phyloP scores from a whole-genome alignment of 306 rosid genomes.

The Mimosa pudica region DNA sequence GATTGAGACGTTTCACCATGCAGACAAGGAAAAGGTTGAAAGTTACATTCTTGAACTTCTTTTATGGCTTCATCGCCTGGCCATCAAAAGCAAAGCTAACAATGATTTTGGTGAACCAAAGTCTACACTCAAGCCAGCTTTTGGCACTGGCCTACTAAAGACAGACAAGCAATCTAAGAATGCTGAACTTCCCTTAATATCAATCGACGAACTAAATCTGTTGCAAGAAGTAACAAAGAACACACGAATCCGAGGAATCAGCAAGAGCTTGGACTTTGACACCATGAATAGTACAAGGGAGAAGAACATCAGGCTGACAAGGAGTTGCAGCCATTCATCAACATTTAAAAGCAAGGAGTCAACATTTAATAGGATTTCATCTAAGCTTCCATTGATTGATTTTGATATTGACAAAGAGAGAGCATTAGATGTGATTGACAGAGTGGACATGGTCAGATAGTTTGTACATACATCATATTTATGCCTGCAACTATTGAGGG shows the following conservation, averaged over 20 bases:
- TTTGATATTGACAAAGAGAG: constrained; percentile 57
- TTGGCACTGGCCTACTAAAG: constrained; percentile 29
- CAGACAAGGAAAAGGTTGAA: constrained; percentile 75
- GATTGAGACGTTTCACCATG: constrained; percentile 86
- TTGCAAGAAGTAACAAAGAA: constrained; percentile 53
- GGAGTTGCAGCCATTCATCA: constrained; percentile 65
- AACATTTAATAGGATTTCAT: constrained; percentile 47
- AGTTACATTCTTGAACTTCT: constrained; percentile 63
- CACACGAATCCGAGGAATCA: constrained; percentile 44
- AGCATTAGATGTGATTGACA: constrained; percentile 72
- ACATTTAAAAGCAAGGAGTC: constrained; percentile 49
- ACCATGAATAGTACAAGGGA: constrained; percentile 32
- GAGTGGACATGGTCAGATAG: constrained; percentile 55
- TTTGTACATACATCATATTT: constrained; percentile 43
- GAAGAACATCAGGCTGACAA: constrained; percentile 44
- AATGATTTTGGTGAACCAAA: constrained; percentile 33
- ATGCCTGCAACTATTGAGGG: constrained; percentile 32
- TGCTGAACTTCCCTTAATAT: constrained; percentile 28
- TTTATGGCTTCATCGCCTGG: constrained; percentile 80
- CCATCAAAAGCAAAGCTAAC: constrained; percentile 46
- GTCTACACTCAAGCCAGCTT: constrained; percentile 40
- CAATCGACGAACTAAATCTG: constrained; percentile 61
- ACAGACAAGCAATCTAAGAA: constrained; percentile 37
- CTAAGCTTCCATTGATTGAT: constrained; percentile 59
- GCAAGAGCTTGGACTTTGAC: constrained; percentile 75